These are phyloP conservation scores for Beauveria bassiana DNA, from an alignment of 2,329 filamentous ascomycete genomes.

Conservation along the genomic window DNA sequence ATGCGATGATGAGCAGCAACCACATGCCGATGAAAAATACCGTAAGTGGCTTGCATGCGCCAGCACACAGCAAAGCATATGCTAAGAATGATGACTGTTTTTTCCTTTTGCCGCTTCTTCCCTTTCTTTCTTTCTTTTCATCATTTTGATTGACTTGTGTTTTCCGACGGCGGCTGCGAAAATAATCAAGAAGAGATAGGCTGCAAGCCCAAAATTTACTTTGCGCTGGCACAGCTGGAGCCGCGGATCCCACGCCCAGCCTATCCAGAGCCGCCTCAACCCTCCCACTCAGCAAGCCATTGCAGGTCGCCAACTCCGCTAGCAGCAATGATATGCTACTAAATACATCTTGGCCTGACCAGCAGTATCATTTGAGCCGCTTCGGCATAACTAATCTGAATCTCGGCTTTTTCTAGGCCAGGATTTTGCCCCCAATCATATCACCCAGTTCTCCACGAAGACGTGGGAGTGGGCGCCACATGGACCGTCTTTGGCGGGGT, in stretches of 20 bases:
- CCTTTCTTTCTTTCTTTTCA: too few relatives aligned
- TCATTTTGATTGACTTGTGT: neutral
- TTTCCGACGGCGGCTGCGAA: neutral
- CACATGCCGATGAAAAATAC: too few relatives aligned
- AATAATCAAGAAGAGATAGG: neutral
- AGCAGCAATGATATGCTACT: neutral
- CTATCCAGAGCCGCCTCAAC: constrained; percentile 8
- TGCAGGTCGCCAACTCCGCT: neutral
- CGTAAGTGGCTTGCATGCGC: too few relatives aligned
- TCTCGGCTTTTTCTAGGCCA: neutral
- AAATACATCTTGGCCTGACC: neutral
- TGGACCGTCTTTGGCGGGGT: neutral
- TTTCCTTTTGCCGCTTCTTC: neutral
- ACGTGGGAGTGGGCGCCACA: constrained; percentile 7
- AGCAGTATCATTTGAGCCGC: neutral
- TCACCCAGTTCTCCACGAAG: neutral
- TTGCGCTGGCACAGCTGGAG: neutral
- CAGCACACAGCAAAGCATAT: too few relatives aligned
- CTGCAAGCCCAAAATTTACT: neutral
- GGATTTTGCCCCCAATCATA: neutral
- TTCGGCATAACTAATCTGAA: too few relatives aligned
- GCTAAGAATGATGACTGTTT: neutral
- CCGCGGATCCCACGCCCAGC: neutral
- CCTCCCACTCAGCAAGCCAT: constrained; percentile 1
- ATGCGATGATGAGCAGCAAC: too few relatives aligned